Evolutionary conservation across 2,329 filamentous ascomycete species (phyloP).

Genomic region (Penicillium hordei): DNA sequence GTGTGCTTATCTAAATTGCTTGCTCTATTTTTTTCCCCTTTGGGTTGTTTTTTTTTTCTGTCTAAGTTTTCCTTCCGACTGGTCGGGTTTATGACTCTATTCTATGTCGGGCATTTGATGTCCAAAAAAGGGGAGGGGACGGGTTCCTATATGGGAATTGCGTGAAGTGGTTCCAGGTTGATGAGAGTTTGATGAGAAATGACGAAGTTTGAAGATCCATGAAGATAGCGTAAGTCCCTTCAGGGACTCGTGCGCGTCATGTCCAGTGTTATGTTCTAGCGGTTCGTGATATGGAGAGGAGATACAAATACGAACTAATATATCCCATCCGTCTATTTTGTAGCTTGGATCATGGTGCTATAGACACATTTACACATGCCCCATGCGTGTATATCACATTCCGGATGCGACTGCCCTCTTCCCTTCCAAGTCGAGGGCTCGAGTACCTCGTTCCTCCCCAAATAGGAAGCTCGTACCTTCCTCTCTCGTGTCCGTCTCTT

Average conservation of each 20-base stretch:
- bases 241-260: conserved; percentile 16
- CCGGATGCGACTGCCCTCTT: neutral
- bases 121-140: conserved; percentile 6
- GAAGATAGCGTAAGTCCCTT: conserved; percentile 7
- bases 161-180: conserved; percentile 9
- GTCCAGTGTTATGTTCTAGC: conserved; percentile 16
- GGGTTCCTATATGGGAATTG: conserved; percentile 8
- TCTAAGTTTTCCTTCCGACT: conserved; percentile 12
- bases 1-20: conserved; percentile 27
- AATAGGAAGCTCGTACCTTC: neutral
- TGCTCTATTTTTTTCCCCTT: conserved; percentile 12
- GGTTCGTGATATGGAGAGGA: conserved; percentile 13
- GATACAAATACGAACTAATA: conserved; percentile 27
- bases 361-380: neutral
- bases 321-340: conserved; percentile 7
- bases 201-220: conserved; percentile 13
- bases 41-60: conserved; percentile 5
- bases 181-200: conserved; percentile 15
- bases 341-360: neutral
- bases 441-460: conserved; percentile 1
- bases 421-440: neutral
- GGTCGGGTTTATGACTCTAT: conserved; percentile 16
- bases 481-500: neutral
- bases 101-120: conserved; percentile 17
- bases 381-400: neutral